phyloP scores from a whole-genome alignment of 257 asterid species.

The Solanum virginianum region DNA sequence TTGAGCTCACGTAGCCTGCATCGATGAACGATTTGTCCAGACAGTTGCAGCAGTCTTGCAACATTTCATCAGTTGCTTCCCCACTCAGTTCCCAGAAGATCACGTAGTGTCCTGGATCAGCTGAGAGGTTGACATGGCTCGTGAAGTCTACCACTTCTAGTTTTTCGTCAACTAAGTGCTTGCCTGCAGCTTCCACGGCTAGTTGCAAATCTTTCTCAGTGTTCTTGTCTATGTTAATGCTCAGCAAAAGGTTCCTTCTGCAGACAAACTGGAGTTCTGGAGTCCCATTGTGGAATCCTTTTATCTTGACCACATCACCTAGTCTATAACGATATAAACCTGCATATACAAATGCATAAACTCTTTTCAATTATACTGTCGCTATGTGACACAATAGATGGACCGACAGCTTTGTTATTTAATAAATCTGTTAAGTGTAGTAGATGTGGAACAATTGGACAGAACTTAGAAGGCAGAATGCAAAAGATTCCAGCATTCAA shows the following conservation, averaged over 20 bases:
- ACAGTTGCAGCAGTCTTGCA: constrained; percentile 80
- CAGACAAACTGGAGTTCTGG: constrained; percentile 82
- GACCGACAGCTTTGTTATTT: background rate
- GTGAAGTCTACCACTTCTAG: constrained; percentile 85
- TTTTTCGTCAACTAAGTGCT: constrained; percentile 39
- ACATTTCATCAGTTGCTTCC: constrained; percentile 37
- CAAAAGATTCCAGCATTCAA: background rate
- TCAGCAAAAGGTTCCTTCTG: constrained; percentile 71
- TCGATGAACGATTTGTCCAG: constrained; percentile 62
- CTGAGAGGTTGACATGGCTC: constrained; percentile 46
- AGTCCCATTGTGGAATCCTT: constrained; percentile 69
- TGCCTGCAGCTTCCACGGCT: constrained; percentile 65
- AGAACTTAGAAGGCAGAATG: background rate
- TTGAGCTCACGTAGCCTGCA: constrained; percentile 69
- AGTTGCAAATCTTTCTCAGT: constrained; percentile 84
- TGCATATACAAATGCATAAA: constrained; percentile 11
- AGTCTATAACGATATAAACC: constrained; percentile 77
- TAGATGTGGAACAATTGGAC: background rate
- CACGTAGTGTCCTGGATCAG: constrained; percentile 66
- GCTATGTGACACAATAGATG: background rate
- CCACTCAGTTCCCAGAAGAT: constrained; percentile 82
- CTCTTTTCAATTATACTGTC: background rate
- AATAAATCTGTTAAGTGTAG: background rate
- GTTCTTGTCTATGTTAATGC: constrained; percentile 87
- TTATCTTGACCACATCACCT: constrained; percentile 82